Evolutionary conservation across 129 eudicot genomes (phyloP).

Genomic region (Centaurea solstitialis): DNA sequence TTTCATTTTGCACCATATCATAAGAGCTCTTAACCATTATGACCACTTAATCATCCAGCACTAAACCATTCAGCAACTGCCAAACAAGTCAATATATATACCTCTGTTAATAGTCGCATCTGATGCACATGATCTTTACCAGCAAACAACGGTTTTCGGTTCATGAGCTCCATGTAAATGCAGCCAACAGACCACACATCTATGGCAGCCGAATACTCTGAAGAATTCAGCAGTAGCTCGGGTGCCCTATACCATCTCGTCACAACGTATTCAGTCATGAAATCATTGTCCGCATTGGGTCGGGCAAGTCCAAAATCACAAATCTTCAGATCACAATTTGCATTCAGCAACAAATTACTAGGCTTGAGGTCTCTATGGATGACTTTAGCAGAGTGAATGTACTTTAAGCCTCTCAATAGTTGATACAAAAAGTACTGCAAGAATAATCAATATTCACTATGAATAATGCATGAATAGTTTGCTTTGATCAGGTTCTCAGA

Average conservation of each 20-base stretch:
- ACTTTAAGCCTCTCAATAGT: conserved; percentile 77
- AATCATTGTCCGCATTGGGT: conserved; percentile 66
- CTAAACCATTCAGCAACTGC: too few species aligned
- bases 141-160: conserved; percentile 74
- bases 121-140: conserved; percentile 94
- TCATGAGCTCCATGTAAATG: conserved; percentile 90
- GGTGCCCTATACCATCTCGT: conserved; percentile 96
- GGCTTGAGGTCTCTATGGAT: conserved; percentile 91
- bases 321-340: conserved; percentile 89
- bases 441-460: background rate
- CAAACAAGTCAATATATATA: too few species aligned
- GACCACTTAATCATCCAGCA: too few species aligned
- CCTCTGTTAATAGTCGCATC: conserved; percentile 83
- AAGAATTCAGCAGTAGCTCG: conserved; percentile 73
- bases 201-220: conserved; percentile 77
- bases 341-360: conserved; percentile 75
- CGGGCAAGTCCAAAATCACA: conserved; percentile 94
- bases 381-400: conserved; percentile 85
- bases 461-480: background rate
- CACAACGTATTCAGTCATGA: conserved; percentile 94
- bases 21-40: too few species aligned
- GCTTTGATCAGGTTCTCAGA: background rate
- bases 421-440: conserved; percentile 93
- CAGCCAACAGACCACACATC: conserved; percentile 98
- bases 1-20: too few species aligned